A percentile compares a stretch with the other conserved stretches of the same genome.
phyloP scores from a whole-genome alignment of 129 eudicot genomes.

The Chrysanthemum makinoi region DNA sequence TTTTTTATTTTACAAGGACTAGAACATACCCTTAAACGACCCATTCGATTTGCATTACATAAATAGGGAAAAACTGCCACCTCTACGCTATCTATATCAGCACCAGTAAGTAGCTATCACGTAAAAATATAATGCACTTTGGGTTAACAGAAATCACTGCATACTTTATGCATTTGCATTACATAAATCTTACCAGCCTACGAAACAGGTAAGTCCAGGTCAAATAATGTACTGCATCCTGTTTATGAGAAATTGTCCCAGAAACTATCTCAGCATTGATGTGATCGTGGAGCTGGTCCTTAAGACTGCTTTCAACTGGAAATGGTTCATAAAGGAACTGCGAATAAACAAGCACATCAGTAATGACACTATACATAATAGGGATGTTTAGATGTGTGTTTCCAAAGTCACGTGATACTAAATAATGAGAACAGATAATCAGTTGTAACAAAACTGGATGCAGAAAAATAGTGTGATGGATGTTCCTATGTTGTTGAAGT shows the following conservation, averaged over 20 bases:
- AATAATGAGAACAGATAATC: too few species aligned
- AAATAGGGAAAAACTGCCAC: too few species aligned
- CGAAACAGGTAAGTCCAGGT: constrained; percentile 94
- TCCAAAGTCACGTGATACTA: too few species aligned
- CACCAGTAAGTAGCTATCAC: constrained; percentile 12
- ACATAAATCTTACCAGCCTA: constrained; percentile 64
- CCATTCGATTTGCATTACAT: too few species aligned
- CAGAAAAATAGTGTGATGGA: too few species aligned
- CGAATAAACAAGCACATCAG: constrained; percentile 20
- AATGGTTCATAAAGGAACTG: constrained; percentile 98
- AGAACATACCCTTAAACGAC: too few species aligned
- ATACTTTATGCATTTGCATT: neutral
- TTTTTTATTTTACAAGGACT: too few species aligned
- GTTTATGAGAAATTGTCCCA: constrained; percentile 91
- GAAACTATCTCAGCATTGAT: constrained; percentile 94
- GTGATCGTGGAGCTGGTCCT: constrained; percentile 93
- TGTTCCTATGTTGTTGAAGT: too few species aligned
- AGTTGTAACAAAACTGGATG: too few species aligned
- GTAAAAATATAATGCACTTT: neutral
- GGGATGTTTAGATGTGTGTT: neutral
- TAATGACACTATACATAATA: neutral
- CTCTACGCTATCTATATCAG: neutral
- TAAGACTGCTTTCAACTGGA: constrained; percentile 98
- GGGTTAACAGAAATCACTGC: constrained; percentile 9
- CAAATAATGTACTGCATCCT: constrained; percentile 92